These are phyloP conservation scores for Daedaleopsis nitida DNA, from an alignment of 768 basidiomycete species.

Conservation along the genomic window DNA sequence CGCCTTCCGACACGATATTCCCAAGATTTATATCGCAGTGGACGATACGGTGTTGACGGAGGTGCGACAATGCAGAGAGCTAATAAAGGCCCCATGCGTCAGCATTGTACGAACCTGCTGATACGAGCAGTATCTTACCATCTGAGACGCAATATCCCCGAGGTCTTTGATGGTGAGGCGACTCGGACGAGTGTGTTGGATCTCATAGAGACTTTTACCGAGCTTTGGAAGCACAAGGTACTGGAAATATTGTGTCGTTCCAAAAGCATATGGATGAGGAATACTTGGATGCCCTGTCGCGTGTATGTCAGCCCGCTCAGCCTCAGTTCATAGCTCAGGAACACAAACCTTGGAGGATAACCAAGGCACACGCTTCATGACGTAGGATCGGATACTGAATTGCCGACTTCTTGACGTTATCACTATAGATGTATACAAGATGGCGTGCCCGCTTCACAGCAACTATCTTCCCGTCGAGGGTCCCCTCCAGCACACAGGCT, in stretches of 20 bases:
- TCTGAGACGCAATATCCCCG: background rate
- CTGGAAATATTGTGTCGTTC: background rate
- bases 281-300: background rate
- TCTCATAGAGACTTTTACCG: background rate
- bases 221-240: background rate
- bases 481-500: too few species aligned
- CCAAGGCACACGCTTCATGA: background rate
- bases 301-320: background rate
- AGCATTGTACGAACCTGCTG: too few species aligned
- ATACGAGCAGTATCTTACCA: background rate
- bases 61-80: background rate
- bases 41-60: background rate
- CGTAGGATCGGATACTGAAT: background rate
- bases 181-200: too few species aligned
- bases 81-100: too few species aligned
- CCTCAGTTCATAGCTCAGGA: background rate
- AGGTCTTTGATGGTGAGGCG: background rate
- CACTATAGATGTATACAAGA: too few species aligned
- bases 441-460: too few species aligned
- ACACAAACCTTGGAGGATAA: background rate
- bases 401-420: too few species aligned
- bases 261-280: background rate
- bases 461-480: too few species aligned
- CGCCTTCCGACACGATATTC: background rate
- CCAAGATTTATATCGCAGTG: background rate